These are phyloP conservation scores for Periconia sp. DNA, from an alignment of 2,329 filamentous ascomycete species.

Conservation along the genomic window DNA sequence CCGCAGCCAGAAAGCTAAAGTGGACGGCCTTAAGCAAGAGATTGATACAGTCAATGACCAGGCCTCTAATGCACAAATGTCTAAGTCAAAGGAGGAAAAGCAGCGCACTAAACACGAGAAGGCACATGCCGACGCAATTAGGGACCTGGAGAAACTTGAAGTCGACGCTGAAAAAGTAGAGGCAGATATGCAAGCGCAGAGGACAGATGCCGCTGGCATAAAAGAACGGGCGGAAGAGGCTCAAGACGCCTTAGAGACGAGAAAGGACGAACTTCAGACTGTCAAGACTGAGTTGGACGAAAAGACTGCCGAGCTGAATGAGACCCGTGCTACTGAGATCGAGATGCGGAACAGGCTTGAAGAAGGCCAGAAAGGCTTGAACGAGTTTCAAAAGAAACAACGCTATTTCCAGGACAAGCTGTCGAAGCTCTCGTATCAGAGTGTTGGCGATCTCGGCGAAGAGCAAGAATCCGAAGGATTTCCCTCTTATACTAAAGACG, in stretches of 20 bases:
- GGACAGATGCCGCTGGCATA: conserved; percentile 74
- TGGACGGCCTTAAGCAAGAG: conserved; percentile 83
- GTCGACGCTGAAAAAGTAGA: conserved; percentile 80
- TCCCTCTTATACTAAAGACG: conserved; percentile 78
- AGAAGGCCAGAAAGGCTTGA: conserved; percentile 87
- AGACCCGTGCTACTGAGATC: conserved; percentile 87
- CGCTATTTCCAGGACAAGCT: conserved; percentile 91
- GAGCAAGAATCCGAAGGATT: conserved; percentile 59
- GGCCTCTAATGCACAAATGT: conserved; percentile 84
- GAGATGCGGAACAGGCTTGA: conserved; percentile 99
- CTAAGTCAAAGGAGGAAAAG: conserved; percentile 92
- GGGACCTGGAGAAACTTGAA: conserved; percentile 75
- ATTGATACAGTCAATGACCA: conserved; percentile 81
- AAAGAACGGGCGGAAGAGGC: conserved; percentile 79
- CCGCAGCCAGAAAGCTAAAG: conserved; percentile 85
- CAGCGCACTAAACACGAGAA: conserved; percentile 86
- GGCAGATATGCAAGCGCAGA: conserved; percentile 78
- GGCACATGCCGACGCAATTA: conserved; percentile 76
- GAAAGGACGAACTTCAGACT: conserved; percentile 78
- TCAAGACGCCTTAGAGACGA: conserved; percentile 74
- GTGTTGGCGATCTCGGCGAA: conserved; percentile 66
- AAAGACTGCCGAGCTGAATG: conserved; percentile 84
- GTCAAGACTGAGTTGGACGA: conserved; percentile 87
- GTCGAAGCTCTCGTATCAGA: conserved; percentile 80
- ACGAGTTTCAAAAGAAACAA: conserved; percentile 83